A percentile compares a stretch with the other conserved stretches of the same genome.
Evolutionary conservation across 257 asterid genomes (phyloP).

Genomic region (Penstemon davidsonii): DNA sequence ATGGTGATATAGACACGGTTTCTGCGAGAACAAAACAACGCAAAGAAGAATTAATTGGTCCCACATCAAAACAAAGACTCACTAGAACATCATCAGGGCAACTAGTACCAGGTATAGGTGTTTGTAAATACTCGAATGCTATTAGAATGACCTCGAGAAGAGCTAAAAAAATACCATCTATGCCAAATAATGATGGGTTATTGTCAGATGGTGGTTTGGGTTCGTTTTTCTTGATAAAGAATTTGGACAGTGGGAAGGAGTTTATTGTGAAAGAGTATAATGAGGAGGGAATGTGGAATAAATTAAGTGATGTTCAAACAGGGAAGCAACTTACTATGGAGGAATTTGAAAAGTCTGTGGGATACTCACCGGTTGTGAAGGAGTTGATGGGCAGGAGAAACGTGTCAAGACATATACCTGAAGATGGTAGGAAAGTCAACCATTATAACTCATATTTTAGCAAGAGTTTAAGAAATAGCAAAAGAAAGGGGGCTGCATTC

Average conservation of each 20-base stretch:
- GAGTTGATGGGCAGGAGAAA: slow-evolving; percentile 73
- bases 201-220: slow-evolving; percentile 39
- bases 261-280: slow-evolving; percentile 75
- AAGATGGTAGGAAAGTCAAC: slow-evolving; percentile 43
- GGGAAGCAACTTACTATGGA: slow-evolving; percentile 88
- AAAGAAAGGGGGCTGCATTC: slow-evolving; percentile 71
- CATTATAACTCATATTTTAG: slow-evolving; percentile 46
- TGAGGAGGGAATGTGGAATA: slow-evolving; percentile 81
- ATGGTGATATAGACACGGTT: slow-evolving; percentile 61
- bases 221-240: slow-evolving; percentile 80
- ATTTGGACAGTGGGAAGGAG: slow-evolving; percentile 88
- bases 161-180: slow-evolving; percentile 25
- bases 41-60: slow-evolving; percentile 72
- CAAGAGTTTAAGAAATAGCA: slow-evolving; percentile 76
- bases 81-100: slow-evolving; percentile 66
- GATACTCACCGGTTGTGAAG: slow-evolving; percentile 78
- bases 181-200: slow-evolving; percentile 28
- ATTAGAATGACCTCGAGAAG: slow-evolving; percentile 37
- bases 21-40: slow-evolving; percentile 60
- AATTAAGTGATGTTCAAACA: slow-evolving; percentile 80
- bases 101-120: slow-evolving; percentile 37
- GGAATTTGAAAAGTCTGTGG: slow-evolving; percentile 83
- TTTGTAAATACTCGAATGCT: slow-evolving; percentile 33
- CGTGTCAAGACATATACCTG: slow-evolving; percentile 27
- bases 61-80: slow-evolving; percentile 65